Evolutionary conservation across 805 yeast species (phyloP).

Genomic region (Isabelozyma heimii): DNA sequence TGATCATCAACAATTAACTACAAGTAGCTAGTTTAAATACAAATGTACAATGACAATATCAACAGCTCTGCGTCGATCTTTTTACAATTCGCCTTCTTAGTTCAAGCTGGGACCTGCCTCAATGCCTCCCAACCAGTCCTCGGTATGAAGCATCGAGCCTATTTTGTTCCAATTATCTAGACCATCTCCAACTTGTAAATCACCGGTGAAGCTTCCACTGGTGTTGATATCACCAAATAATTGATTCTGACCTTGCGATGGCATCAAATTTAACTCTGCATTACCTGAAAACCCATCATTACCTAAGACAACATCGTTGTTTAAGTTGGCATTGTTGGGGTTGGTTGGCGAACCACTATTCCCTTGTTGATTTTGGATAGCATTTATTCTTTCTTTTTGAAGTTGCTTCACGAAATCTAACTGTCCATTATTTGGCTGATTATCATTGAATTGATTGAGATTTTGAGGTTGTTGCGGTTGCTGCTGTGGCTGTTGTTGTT

Average conservation of each 20-base stretch:
- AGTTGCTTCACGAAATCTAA: slow-evolving; percentile 4
- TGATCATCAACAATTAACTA: too few relatives aligned
- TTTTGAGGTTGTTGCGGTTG: slow-evolving; percentile 3
- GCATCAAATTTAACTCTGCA: not conserved
- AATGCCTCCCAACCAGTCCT: slow-evolving; percentile 31
- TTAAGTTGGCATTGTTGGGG: not conserved
- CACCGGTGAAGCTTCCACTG: slow-evolving; percentile 1
- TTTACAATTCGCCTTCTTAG: slow-evolving; percentile 1
- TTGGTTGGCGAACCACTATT: not conserved
- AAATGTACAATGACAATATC: too few relatives aligned
- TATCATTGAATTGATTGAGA: not conserved
- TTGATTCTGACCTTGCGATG: not conserved
- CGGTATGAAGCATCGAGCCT: slow-evolving; percentile 1
- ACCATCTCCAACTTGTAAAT: slow-evolving; percentile 4
- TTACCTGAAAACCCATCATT: not conserved
- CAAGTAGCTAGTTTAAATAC: too few relatives aligned
- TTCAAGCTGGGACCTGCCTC: slow-evolving; percentile 32
- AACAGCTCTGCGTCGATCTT: too few relatives aligned
- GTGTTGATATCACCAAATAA: not conserved
- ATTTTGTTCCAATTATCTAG: slow-evolving; percentile 1
- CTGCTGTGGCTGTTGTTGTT: slow-evolving; percentile 1
- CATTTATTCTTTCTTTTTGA: slow-evolving; percentile 1
- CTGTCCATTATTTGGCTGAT: not conserved
- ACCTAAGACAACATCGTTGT: not conserved
- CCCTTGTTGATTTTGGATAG: not conserved